phyloP scores from a whole-genome alignment of 2,329 filamentous ascomycete genomes.

The Aspergillus sergii region DNA sequence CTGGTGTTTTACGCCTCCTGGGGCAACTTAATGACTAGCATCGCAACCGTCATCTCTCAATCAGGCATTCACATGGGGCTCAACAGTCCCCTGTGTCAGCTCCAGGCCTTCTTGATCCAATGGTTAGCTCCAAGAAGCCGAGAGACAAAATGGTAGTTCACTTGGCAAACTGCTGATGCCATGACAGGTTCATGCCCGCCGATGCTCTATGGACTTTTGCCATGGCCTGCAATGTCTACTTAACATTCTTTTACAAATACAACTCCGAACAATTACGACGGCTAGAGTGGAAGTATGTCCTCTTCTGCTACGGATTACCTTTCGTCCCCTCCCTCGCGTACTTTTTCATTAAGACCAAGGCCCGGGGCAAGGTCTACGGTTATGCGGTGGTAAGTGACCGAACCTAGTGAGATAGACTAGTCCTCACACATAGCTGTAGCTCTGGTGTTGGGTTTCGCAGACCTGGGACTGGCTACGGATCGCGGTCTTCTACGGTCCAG shows the following conservation, averaged over 20 bases:
- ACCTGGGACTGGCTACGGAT: slow-evolving; percentile 74
- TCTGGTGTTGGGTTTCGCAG: slow-evolving; percentile 79
- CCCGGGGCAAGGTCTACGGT: slow-evolving; percentile 67
- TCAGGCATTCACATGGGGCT: slow-evolving; percentile 55
- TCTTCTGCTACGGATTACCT: slow-evolving; percentile 72
- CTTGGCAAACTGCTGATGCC: not conserved
- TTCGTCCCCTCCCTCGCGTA: slow-evolving; percentile 69
- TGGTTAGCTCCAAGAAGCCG: slow-evolving; percentile 60
- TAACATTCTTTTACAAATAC: slow-evolving; percentile 77
- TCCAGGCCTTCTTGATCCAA: slow-evolving; percentile 79
- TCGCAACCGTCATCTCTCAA: slow-evolving; percentile 73
- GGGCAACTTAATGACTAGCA: slow-evolving; percentile 77
- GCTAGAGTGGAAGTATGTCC: slow-evolving; percentile 71
- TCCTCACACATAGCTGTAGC: slow-evolving; percentile 33
- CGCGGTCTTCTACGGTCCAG: slow-evolving; percentile 66
- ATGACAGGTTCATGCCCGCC: slow-evolving; percentile 72
- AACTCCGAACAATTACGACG: slow-evolving; percentile 64
- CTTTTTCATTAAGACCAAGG: slow-evolving; percentile 62
- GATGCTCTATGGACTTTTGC: slow-evolving; percentile 76
- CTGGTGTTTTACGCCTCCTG: slow-evolving; percentile 82
- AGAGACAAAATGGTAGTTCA: not conserved
- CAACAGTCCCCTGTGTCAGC: slow-evolving; percentile 66
- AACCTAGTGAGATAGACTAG: not conserved
- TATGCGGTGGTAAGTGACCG: slow-evolving; percentile 61
- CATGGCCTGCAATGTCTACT: slow-evolving; percentile 82